Base-by-base conservation (phyloP, 306 rosid species). In the Acacia melanoxylon region DNA sequence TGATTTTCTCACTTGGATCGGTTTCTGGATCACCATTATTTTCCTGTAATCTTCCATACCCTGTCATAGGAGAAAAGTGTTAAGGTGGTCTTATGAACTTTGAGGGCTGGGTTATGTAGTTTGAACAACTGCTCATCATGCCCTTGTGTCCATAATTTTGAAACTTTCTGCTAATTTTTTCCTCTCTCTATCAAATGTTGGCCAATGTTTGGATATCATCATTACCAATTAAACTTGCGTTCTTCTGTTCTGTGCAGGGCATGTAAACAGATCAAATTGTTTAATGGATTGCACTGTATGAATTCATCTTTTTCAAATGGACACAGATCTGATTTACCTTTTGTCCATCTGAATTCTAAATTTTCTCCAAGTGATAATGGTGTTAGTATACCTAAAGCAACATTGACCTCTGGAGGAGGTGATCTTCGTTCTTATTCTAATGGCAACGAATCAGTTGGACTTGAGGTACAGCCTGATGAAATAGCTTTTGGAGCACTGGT, bases 391-490 rank as follows among this genome's bases (percentile, higher is more conserved):
- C 70, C 86, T 33, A 84, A 88, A 86, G 94, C 96, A 56, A 75
- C 90, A 40, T 77, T 91, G 84, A 80, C 85, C 41, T 80, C 91
- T 73, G 94, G 89, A 62, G 91, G 83, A 42, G 91, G 93, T 45
- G 91, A 78, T 72, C 83, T 87, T 52, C 58, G 63, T 79, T 85
- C 91, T 78, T 78, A 85, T 88, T 51, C 87, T 42, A 82, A 82
- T 6, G 84, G 77, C 74, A 74, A 79, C 61, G 54, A 85, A 77
- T 75, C 83, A 24, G 79, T 74, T 58, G 83, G 88, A 75, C 80
- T 77, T 52, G 82, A 66, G 81, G 76, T 79, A 67, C 91, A 84
- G 44, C 89, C 82, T 42, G 78, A 84, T 79, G 86, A 71, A 25
- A 75, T 81, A 3, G 76, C 87, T 45, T 84, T 88, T 73, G 90